Conservation (phyloP, 192 early-diverging fungal species). For the Umbelopsis sp. region DNA sequence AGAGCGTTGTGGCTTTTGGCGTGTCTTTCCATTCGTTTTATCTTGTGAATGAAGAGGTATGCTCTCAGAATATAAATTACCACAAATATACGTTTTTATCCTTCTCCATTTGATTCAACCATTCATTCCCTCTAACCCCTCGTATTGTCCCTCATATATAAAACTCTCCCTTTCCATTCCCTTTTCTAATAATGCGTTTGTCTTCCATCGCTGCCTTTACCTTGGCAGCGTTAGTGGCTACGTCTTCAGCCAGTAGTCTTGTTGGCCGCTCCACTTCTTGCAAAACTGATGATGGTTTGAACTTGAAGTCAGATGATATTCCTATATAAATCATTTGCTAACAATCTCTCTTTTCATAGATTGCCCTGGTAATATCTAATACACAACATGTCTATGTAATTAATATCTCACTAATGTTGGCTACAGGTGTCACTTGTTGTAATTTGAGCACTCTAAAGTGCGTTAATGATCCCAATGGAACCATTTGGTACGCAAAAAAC, state of each 20-base stretch:
- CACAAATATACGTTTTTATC: neutral
- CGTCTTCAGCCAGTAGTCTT: neutral
- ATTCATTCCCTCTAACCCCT: neutral
- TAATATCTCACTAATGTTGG: neutral
- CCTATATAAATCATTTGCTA: neutral
- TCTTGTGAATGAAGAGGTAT: neutral
- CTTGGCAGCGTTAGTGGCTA: neutral
- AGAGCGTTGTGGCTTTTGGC: neutral
- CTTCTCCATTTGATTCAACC: neutral
- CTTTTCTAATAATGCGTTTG: neutral
- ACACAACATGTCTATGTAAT: no score
- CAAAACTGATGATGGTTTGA: conserved; percentile 6
- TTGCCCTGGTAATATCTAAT: neutral
- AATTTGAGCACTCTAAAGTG: neutral
- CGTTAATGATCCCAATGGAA: neutral
- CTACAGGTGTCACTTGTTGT: conserved; percentile 8
- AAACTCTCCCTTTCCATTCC: conserved; percentile 6
- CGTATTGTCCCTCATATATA: neutral
- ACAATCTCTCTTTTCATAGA: neutral
- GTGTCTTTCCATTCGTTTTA: neutral
- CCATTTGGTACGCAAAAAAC: neutral
- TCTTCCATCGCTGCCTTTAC: neutral
- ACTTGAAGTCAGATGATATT: neutral
- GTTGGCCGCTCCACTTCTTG: neutral
- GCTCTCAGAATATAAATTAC: neutral